Base-by-base conservation (phyloP, 164 flowering plant species). In the Chimonanthus praecox region DNA sequence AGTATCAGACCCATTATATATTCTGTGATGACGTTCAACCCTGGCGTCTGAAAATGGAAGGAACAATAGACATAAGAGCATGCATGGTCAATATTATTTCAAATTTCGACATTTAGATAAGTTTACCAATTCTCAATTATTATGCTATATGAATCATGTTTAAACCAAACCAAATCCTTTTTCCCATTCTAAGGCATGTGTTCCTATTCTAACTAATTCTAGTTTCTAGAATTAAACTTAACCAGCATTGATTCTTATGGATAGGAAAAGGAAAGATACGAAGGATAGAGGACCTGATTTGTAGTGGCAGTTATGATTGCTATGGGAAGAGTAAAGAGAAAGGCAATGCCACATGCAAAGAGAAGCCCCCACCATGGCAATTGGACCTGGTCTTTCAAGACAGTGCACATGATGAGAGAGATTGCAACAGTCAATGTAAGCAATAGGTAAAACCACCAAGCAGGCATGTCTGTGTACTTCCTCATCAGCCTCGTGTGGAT, bases 301-400 rank as follows among this genome's bases (percentile, higher is more conserved):
- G 98, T 93, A 10, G 98, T 93, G 75, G 98, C 98, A 6, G 92
- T 88, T 2, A 93, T 93, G 73, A 91, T 83, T 78, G 90, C 85
- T 65, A 93, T 75, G 3, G 98, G 98, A 44, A 93, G 94, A 6
- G 96, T 91, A 74, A 93, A 91, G 7, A 74, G 45, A 10, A 85
- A 76, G 8, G 94, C 94, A 45, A 93, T 69, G 15, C 45, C 81
- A 2, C 88, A 83, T 3, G 97, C 85, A 65, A 89, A 80, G 45
- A 93, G 13, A 47, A 93, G 90, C 4, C 86, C 98, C 97, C 98
- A 93, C 93, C 92, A 90, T 49, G 98, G 98, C 82, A 91, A 74
- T 72, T 93, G 98, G 64, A 91, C 76, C 70, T 93, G 76, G 60
- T 88, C 81, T 50, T 87, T 86, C 86, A 84, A 63, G 80, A 86